Evolutionary conservation across 176 grass and related monocot species (phyloP), one percentile per base, ranked within the genome.

Genomic region (Chrysopogon serrulatus): DNA sequence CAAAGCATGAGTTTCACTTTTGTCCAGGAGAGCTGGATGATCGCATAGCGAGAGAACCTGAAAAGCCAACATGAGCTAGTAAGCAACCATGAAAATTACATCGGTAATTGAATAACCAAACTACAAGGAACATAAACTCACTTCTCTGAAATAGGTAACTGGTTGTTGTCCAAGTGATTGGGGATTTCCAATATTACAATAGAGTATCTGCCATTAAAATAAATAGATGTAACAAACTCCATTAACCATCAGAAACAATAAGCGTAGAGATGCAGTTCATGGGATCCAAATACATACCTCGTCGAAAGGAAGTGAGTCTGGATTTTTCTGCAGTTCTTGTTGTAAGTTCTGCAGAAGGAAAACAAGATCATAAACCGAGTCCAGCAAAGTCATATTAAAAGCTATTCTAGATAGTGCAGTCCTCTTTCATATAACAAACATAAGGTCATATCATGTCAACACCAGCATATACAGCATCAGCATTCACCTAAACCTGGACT

Each of bases 181-280:
- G 1, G 96, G 96, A 90, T 98, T 95, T 41, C 96, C 96, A 78
- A 98, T 95, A 75, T 98, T 98, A 79, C 96, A 95, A 41, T 91
- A 98, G 18, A 98, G 79, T 82, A 93, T 93, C 96, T 95, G 84
- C 24, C 43, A 85, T 65, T 27, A 65, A 90, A 74, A 71, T 71
- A 80, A 37, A 65, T 13, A 18, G 8, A 61, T 16, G 5, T 61
- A 78, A 41, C 35, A 45, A 43, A 88, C 68, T 76, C 23, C 10
- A 78, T 43, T 26, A 54, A 54, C 59, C 77, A 43, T 61, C 8
- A 10, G 19, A 66, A 36, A 40, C 54, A 27, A 36, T n/a, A 88
- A 13, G 23, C 27, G 37, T 26, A 57, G 65, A 67, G 3, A 65
- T 21, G 33, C 37, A 54, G 13, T 32, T 79, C 36, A 83, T 48